Evolutionary conservation across 2,329 filamentous ascomycete genomes (phyloP).

Genomic region (Aschersonia sp.): DNA sequence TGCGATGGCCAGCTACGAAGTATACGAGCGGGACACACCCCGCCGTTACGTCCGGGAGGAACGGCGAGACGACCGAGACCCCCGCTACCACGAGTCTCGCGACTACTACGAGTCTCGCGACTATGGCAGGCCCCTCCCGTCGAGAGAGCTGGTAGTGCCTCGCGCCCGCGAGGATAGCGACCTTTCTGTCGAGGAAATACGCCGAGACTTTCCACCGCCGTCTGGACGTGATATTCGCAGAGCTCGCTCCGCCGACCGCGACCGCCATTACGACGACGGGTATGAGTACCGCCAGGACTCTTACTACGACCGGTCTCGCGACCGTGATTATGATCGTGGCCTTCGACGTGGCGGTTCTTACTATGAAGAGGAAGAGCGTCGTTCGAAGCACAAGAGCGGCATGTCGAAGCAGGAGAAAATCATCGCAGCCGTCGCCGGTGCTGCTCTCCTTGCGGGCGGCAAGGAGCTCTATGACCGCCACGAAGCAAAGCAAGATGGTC

Average conservation of each 20-base stretch:
- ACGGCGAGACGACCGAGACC: slow-evolving; percentile 33
- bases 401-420: slow-evolving; percentile 52
- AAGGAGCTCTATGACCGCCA: slow-evolving; percentile 53
- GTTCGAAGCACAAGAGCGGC: slow-evolving; percentile 26
- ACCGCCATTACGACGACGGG: slow-evolving; percentile 37
- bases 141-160: slow-evolving; percentile 37
- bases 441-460: slow-evolving; percentile 47
- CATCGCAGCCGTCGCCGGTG: slow-evolving; percentile 49
- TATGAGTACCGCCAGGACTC: slow-evolving; percentile 32
- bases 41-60: slow-evolving; percentile 40
- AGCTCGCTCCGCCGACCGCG: slow-evolving; percentile 48
- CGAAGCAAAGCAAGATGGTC: slow-evolving; percentile 36
- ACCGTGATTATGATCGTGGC: slow-evolving; percentile 22
- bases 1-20: slow-evolving; percentile 34
- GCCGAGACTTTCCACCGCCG: slow-evolving; percentile 73
- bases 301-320: slow-evolving; percentile 17
- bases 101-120: slow-evolving; percentile 36
- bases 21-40: slow-evolving; percentile 36
- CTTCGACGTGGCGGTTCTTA: slow-evolving; percentile 30
- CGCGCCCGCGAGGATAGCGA: slow-evolving; percentile 58
- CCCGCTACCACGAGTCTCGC: slow-evolving; percentile 31
- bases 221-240: slow-evolving; percentile 36
- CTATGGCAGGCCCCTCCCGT: slow-evolving; percentile 27
- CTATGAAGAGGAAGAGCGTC: slow-evolving; percentile 44
- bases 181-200: slow-evolving; percentile 65